Evolutionary conservation across 495 filamentous ascomycete species (phyloP).

Genomic region (Aspergillus campestris): DNA sequence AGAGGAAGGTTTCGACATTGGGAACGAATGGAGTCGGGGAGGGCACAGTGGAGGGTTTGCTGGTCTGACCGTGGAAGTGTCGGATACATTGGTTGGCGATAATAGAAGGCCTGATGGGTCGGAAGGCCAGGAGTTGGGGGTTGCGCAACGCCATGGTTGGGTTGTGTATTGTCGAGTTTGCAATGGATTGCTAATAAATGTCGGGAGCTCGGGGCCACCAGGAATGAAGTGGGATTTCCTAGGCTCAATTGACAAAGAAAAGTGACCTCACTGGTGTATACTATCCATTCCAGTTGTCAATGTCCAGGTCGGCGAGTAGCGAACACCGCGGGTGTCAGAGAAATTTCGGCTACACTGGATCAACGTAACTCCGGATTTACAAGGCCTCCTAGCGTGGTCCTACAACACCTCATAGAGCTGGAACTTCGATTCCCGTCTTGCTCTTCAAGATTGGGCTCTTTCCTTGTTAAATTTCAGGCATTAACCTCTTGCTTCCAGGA

Average conservation of each 20-base stretch:
- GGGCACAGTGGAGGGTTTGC: conserved; percentile 41
- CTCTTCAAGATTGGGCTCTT: no score
- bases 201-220: no score
- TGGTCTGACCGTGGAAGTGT: conserved; percentile 21
- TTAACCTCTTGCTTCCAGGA: no score
- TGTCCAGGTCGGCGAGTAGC: neutral
- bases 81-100: conserved; percentile 26
- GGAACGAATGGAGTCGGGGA: conserved; percentile 75
- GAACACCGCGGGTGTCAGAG: conserved; percentile 9
- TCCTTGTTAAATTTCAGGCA: no score
- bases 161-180: neutral
- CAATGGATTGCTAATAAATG: no score
- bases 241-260: no score
- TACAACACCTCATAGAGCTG: neutral
- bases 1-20: conserved; percentile 84
- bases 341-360: conserved; percentile 32
- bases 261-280: no score
- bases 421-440: no score
- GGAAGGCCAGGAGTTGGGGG: conserved; percentile 21
- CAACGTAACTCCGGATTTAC: conserved; percentile 27
- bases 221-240: no score
- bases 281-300: neutral
- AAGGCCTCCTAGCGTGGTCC: no score
- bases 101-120: conserved; percentile 17
- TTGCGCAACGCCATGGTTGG: conserved; percentile 28